phyloP scores from a whole-genome alignment of 768 basidiomycete species.

The Naematelia encephala region DNA sequence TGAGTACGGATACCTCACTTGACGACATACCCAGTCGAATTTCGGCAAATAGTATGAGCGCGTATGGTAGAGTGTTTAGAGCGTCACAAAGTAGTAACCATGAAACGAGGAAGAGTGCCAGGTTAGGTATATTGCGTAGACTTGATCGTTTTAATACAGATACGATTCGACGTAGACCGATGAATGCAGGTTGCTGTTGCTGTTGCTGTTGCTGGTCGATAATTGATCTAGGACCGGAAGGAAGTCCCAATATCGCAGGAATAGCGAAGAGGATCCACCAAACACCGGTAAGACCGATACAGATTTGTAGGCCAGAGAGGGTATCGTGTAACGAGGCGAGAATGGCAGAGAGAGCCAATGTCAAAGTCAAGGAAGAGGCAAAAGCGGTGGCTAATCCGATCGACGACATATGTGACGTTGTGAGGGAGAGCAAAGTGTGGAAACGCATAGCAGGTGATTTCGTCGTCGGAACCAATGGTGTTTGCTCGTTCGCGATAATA shows the following conservation, averaged over 20 bases:
- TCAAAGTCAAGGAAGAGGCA: slow-evolving; percentile 64
- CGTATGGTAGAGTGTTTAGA: background rate
- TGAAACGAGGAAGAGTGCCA: background rate
- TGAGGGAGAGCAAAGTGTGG: slow-evolving; percentile 55
- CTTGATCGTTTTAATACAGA: background rate
- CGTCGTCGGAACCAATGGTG: background rate
- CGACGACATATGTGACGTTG: slow-evolving; percentile 78
- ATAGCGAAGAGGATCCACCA: slow-evolving; percentile 86
- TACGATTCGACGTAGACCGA: background rate
- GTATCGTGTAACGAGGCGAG: slow-evolving; percentile 63
- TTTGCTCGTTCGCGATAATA: background rate
- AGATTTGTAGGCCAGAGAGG: slow-evolving; percentile 72
- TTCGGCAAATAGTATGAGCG: background rate
- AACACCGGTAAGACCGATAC: slow-evolving; percentile 75
- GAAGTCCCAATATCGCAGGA: slow-evolving; percentile 73
- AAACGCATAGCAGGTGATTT: slow-evolving; percentile 26
- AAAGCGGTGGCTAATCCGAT: slow-evolving; percentile 84
- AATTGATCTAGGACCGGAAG: slow-evolving; percentile 48
- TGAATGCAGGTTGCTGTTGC: background rate
- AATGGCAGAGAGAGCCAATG: slow-evolving; percentile 69
- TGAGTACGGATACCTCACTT: background rate
- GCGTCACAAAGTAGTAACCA: background rate
- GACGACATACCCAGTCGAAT: background rate
- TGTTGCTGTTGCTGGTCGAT: background rate
- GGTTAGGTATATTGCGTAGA: background rate